phyloP scores from a whole-genome alignment of 257 asterid species.

The Nicotiana paniculata region DNA sequence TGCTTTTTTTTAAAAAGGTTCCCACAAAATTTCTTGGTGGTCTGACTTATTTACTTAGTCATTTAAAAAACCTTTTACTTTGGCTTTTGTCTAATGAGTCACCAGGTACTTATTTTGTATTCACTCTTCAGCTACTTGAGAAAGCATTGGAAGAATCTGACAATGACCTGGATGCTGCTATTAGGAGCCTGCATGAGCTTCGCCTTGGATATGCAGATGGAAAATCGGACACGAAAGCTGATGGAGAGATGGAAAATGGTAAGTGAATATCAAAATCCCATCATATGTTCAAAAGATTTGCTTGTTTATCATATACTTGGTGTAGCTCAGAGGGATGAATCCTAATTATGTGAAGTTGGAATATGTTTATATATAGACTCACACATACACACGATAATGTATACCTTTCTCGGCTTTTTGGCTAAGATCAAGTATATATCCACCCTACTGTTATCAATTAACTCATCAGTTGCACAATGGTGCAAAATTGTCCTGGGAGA shows the following conservation, averaged over 20 bases:
- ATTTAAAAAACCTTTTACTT: background rate
- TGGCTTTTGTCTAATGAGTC: background rate
- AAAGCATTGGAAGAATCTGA: constrained; percentile 49
- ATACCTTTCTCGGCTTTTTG: background rate
- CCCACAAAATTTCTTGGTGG: background rate
- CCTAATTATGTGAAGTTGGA: background rate
- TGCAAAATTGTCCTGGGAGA: background rate
- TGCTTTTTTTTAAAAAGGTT: background rate
- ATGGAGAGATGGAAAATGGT: constrained; percentile 34
- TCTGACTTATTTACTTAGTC: background rate
- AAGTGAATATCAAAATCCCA: background rate
- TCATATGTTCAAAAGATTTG: background rate
- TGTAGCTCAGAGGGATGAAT: background rate
- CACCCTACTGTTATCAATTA: background rate
- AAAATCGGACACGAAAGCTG: constrained; percentile 24
- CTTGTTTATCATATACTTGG: background rate
- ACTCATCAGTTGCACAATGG: background rate
- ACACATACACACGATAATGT: background rate
- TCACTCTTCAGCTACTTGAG: constrained; percentile 49
- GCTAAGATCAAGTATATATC: background rate
- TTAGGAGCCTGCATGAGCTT: constrained; percentile 48
- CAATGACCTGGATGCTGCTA: constrained; percentile 48
- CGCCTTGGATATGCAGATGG: constrained; percentile 26
- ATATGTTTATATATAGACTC: background rate
- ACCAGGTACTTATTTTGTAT: constrained; percentile 2